These are phyloP conservation scores for Aspergillus wentii DNA, from an alignment of 495 filamentous ascomycete genomes.

Conservation along the genomic window DNA sequence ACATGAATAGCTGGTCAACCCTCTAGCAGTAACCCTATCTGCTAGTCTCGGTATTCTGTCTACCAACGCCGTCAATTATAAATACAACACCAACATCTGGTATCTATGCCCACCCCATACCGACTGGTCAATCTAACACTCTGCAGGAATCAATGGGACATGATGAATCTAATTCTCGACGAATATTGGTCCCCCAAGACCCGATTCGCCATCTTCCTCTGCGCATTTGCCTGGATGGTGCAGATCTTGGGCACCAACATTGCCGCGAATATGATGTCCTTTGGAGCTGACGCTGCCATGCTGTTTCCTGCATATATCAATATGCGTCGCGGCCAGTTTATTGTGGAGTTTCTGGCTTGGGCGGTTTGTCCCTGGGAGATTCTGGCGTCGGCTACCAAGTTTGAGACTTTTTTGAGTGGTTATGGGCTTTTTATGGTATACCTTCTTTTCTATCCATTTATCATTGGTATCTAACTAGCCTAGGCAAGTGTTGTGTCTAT, in stretches of 20 bases:
- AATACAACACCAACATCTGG: conserved; percentile 29
- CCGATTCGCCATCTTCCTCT: conserved; percentile 35
- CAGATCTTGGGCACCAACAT: conserved; percentile 28
- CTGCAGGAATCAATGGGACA: conserved; percentile 29
- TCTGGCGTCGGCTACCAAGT: conserved; percentile 33
- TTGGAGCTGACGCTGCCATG: conserved; percentile 25
- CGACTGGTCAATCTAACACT: background rate
- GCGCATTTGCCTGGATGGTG: conserved; percentile 21
- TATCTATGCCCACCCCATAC: background rate
- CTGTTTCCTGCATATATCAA: conserved; percentile 29
- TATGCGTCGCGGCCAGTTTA: conserved; percentile 31
- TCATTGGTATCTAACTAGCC: too few relatives aligned
- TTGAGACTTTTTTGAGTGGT: conserved; percentile 42
- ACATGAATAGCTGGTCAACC: conserved; percentile 31
- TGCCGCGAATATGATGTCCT: conserved; percentile 30
- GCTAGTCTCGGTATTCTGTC: conserved; percentile 37
- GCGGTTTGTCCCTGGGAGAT: conserved; percentile 47
- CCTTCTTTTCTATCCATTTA: too few relatives aligned
- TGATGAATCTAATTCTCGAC: conserved; percentile 25
- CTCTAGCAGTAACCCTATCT: conserved; percentile 33
- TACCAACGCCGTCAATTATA: conserved; percentile 34
- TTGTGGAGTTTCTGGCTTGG: conserved; percentile 29
- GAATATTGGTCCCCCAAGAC: conserved; percentile 18
- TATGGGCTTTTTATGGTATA: conserved; percentile 39
- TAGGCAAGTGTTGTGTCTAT: conserved; percentile 54